phyloP scores from a whole-genome alignment of 495 filamentous ascomycete species.

The Talaromyces ruber region DNA sequence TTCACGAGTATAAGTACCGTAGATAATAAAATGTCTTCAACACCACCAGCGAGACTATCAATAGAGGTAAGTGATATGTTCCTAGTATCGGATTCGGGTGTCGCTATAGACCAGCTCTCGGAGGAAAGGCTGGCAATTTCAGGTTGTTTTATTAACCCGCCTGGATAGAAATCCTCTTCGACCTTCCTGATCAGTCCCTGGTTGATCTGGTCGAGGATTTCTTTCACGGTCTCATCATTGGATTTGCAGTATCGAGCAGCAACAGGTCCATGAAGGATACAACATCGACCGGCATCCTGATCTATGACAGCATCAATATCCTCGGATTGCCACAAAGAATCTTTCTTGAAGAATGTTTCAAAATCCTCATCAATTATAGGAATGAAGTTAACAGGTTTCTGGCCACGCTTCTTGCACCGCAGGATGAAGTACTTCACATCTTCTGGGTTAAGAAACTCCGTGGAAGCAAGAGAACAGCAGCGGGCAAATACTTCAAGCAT shows the following conservation, averaged over 20 bases:
- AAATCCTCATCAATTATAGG: slow-evolving; percentile 90
- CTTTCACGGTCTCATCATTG: slow-evolving; percentile 86
- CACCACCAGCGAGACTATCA: not conserved
- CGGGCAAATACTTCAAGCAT: slow-evolving; percentile 74
- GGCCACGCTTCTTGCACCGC: slow-evolving; percentile 83
- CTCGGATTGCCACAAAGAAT: slow-evolving; percentile 98
- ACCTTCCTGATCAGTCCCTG: slow-evolving; percentile 62
- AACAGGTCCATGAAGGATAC: slow-evolving; percentile 93
- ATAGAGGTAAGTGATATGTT: not conserved
- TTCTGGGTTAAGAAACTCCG: slow-evolving; percentile 91
- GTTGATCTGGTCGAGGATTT: slow-evolving; percentile 87
- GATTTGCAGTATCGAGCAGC: slow-evolving; percentile 82
- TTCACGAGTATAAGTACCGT: not conserved
- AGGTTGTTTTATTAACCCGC: not conserved
- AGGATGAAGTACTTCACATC: slow-evolving; percentile 94
- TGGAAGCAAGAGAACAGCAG: slow-evolving; percentile 72
- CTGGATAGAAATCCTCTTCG: not conserved
- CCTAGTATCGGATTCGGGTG: not conserved
- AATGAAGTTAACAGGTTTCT: slow-evolving; percentile 97
- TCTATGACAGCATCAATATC: slow-evolving; percentile 91
- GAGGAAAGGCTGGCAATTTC: not conserved
- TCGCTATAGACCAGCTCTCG: not conserved
- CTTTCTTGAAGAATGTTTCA: slow-evolving; percentile 99
- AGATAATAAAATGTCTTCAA: not conserved
- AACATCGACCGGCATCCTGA: slow-evolving; percentile 89